phyloP scores from a whole-genome alignment of 106 monocot genomes.

The Cymbidium sinense region DNA sequence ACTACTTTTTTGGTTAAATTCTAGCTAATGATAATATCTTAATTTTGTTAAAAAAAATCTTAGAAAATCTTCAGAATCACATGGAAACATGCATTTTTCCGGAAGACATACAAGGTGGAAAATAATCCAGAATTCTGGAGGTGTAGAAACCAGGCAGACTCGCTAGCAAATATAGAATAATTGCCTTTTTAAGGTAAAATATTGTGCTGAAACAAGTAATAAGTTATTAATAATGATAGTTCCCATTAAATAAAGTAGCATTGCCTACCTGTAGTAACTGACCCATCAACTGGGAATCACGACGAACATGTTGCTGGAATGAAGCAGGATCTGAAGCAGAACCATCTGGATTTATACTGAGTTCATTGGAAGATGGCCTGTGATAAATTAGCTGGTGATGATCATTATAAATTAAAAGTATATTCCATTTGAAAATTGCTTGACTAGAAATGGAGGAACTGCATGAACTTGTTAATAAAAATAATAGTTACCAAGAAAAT shows the following conservation, averaged over 20 bases:
- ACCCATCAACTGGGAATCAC: constrained; percentile 70
- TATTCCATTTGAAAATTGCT: background rate
- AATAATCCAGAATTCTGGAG: background rate
- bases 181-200: background rate
- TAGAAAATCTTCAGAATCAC: background rate
- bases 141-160: background rate
- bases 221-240: background rate
- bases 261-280: constrained; percentile 68
- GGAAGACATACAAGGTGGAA: background rate
- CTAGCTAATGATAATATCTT: background rate
- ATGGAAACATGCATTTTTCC: background rate
- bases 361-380: constrained; percentile 48
- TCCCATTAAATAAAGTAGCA: background rate
- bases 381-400: constrained; percentile 7
- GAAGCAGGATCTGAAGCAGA: constrained; percentile 78
- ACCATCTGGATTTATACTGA: constrained; percentile 78
- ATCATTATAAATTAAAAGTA: background rate
- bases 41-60: background rate
- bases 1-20: background rate
- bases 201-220: background rate
- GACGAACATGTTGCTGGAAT: constrained; percentile 63
- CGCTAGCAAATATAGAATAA: background rate
- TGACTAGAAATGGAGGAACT: background rate
- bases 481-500: background rate
- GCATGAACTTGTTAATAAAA: constrained; percentile 1